Evolutionary conservation across 768 basidiomycete species (phyloP), one percentile per base, ranked within the genome.

Genomic region (Butyriboletus loyo): DNA sequence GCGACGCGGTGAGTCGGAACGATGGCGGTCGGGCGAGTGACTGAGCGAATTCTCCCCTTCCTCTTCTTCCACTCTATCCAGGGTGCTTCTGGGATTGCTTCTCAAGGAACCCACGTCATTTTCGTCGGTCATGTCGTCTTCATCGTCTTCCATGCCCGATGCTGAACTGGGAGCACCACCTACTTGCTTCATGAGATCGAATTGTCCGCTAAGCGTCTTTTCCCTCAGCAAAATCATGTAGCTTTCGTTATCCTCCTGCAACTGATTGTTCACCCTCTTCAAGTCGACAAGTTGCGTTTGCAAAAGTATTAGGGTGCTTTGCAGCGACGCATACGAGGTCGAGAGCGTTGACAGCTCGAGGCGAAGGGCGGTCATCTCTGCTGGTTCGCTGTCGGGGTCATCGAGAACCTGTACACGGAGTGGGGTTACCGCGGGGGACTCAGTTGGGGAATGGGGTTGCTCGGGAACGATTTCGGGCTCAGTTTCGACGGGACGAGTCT

Each of bases 231-330:
- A 79, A 56, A 95, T 91, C 81, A 96, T 92, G 74, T 93, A 99
- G 45, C 90, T 90, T 71, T 97, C 94, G 68, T 98, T 99, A 61
- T 98, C 95, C 69, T 98, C 94, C 70, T 94, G 92, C 36, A 93
- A 69, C 57, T 87, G 84, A 57, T 86, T 81, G 67, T 97, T 97
- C 55, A 94, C 87, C 49, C 89, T 76, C 71, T 93, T 91, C 48
- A 98, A 72, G 64, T 98, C 95, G 31, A 86, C 76, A 11, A 97
- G 77, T 64, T 98, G 93, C 4, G 83, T 80, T 67, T 91, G 89
- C 37, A 95, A 75, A 32, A 93, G 82, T n/a, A 87, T 77, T 10
- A 95, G 75, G 27, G 92, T 94, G 53, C 83, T 88, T 61, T 94
- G 85, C 19, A 97, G 72, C 7, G 90, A 93, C 0, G 82, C 70